Conservation (phyloP, 768 basidiomycete species). For the Rubroboletus satanas region DNA sequence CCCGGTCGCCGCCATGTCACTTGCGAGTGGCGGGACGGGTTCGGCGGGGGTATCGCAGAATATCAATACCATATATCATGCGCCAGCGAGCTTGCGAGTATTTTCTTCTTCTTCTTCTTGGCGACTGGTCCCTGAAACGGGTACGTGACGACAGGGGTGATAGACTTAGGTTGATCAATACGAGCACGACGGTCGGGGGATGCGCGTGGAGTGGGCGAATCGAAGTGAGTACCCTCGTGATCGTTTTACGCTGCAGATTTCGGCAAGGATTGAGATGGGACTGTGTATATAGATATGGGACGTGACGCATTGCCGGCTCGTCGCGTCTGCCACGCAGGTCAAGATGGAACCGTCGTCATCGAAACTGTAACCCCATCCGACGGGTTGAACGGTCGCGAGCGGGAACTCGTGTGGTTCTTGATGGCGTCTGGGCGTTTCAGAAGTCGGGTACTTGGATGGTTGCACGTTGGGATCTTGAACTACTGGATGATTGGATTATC, state of each 20-base stretch:
- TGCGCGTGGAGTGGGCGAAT: constrained; percentile 34
- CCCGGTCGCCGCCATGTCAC: constrained; percentile 35
- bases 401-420: neutral
- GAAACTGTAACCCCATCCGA: constrained; percentile 13
- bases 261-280: neutral
- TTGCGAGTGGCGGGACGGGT: constrained; percentile 28
- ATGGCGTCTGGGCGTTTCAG: neutral
- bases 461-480: neutral
- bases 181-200: constrained; percentile 31
- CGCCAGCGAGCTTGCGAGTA: constrained; percentile 38
- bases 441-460: neutral
- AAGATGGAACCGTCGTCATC: constrained; percentile 30
- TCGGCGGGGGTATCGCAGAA: constrained; percentile 41
- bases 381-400: neutral
- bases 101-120: neutral
- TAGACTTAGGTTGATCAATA: constrained; percentile 40
- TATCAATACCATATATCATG: constrained; percentile 46
- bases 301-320: constrained; percentile 33
- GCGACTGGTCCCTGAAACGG: neutral
- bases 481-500: neutral
- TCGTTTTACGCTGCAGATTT: neutral
- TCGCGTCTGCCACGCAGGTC: constrained; percentile 42
- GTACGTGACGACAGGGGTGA: constrained; percentile 37
- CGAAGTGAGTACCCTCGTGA: constrained; percentile 32
- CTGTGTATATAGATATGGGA: constrained; percentile 40